Percentiles rank a stretch among this genome's conserved stretches.
These are phyloP conservation scores for Canavalia gladiata DNA, from an alignment of 306 rosid species.

Conservation along the genomic window DNA sequence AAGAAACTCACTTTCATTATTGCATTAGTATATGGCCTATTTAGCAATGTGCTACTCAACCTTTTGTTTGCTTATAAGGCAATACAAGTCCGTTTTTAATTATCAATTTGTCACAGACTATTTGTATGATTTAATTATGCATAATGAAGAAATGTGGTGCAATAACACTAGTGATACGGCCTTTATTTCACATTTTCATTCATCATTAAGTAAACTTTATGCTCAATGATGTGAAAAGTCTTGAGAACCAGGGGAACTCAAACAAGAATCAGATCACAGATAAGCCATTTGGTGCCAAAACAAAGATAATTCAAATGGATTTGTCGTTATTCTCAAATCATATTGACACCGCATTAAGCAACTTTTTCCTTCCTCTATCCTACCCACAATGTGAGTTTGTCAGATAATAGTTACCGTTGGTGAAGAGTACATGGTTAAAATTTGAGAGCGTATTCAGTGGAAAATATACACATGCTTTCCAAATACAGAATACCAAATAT, in stretches of 20 bases:
- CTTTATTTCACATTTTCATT: background rate
- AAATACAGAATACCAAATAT: background rate
- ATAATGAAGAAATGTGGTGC: background rate
- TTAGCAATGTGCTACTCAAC: background rate
- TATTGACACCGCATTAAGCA: no score
- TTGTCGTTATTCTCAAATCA: no score
- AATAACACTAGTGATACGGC: no score
- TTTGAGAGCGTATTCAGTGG: background rate
- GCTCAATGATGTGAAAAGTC: background rate
- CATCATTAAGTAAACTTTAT: background rate
- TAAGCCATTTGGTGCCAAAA: background rate
- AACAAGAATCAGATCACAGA: conserved; percentile 13
- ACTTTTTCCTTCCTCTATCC: no score
- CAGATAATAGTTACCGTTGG: no score
- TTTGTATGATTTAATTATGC: background rate
- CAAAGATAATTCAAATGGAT: no score
- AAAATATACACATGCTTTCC: background rate
- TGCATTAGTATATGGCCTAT: background rate
- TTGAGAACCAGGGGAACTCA: background rate
- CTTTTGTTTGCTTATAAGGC: conserved; percentile 7
- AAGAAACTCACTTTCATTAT: background rate
- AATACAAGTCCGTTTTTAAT: conserved; percentile 1
- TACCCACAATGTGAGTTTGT: no score
- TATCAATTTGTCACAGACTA: background rate
- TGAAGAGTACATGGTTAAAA: background rate